Evolutionary conservation across 1,284 basidiomycete genomes (phyloP).

Genomic region (Pseudozyma hubeiensis): DNA sequence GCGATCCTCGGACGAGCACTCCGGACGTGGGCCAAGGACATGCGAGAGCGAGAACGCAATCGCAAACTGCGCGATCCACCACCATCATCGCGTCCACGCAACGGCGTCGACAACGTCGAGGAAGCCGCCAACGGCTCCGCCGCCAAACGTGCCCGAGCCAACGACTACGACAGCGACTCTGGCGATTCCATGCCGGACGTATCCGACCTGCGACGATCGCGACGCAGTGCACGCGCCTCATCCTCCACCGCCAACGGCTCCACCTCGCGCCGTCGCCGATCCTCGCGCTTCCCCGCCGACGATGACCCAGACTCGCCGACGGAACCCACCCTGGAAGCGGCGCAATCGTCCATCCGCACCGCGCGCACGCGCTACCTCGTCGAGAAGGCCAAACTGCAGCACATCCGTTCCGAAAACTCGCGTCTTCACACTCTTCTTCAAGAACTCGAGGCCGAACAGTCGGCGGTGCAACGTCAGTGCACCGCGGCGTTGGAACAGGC

Average conservation of each 20-base stretch:
- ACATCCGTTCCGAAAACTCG: conserved; percentile 40
- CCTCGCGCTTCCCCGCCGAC: conserved; percentile 20
- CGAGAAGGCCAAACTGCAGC: conserved; percentile 62
- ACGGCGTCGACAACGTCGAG: conserved; percentile 1
- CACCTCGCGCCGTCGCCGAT: conserved; percentile 19
- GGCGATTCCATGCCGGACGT: conserved; percentile 33
- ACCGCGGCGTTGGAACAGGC: conserved; percentile 48
- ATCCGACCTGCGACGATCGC: conserved; percentile 10
- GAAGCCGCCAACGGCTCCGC: conserved; percentile 6
- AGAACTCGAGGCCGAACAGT: conserved; percentile 29
- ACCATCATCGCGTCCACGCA: not conserved
- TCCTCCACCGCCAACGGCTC: conserved; percentile 7
- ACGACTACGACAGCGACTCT: conserved; percentile 47
- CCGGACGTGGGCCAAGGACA: conserved; percentile 39
- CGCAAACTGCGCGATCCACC: conserved; percentile 31
- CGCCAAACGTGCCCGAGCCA: conserved; percentile 15
- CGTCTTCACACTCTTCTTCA: conserved; percentile 32
- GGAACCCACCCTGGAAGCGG: conserved; percentile 26
- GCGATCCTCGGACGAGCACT: conserved; percentile 32
- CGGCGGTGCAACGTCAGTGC: conserved; percentile 21
- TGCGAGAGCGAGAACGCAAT: conserved; percentile 40
- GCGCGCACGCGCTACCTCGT: conserved; percentile 56
- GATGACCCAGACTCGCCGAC: not conserved
- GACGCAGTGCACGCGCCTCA: conserved; percentile 18
- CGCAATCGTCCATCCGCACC: conserved; percentile 20